Base-by-base conservation (phyloP, 2,329 filamentous ascomycete genomes). In the Ustilaginoidea virens region DNA sequence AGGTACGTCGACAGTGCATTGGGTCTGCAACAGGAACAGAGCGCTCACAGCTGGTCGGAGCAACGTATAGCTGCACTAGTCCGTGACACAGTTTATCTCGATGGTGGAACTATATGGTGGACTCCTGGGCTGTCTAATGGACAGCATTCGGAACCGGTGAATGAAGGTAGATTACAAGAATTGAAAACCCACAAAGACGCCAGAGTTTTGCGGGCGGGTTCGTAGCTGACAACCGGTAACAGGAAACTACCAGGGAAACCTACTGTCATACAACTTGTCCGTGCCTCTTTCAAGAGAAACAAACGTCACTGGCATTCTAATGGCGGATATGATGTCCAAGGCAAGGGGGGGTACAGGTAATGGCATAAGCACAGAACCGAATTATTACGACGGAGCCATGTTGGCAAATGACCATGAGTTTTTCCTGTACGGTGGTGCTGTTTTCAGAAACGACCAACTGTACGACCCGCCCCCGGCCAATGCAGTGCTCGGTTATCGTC, bases 401-500 rank as follows among this genome's bases (percentile, higher is more conserved):
- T 63, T 82, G 18, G 63, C 61, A 27, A 81, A 80, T 39, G 55
- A 80, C 33, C 52, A 62, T 27, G 63, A 76, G 34, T 72, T 73
- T 40, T 73, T 63, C 39, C 55, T 74, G 2, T 81, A 74, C 30
- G 77, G 76, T 12, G 77, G 77, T 1, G 36, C 39, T 7, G 43
- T 72, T 4, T 25, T 61, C 6, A 33, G 24, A 4, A 33, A 48
- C 4, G 60, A 53, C 0, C 42, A 46, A 1, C 41, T 42, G 4
- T 58, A 52, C 28, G 34, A 47, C 0, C 29, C 48, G 2, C 68
- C 67, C 0, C 42, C 46, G n/a, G 46, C 33, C 1, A 42, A 73
- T 31, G 38, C 52, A 0, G 51, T 67, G 2, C 43, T 69, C 3
- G 48, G 43, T 2, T 80, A 76, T 38, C 55, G 67, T 36, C 50